Percentiles rank a stretch among this genome's conserved stretches.
phyloP scores from a whole-genome alignment of 345 rosid genomes.

The Arabis alpina region DNA sequence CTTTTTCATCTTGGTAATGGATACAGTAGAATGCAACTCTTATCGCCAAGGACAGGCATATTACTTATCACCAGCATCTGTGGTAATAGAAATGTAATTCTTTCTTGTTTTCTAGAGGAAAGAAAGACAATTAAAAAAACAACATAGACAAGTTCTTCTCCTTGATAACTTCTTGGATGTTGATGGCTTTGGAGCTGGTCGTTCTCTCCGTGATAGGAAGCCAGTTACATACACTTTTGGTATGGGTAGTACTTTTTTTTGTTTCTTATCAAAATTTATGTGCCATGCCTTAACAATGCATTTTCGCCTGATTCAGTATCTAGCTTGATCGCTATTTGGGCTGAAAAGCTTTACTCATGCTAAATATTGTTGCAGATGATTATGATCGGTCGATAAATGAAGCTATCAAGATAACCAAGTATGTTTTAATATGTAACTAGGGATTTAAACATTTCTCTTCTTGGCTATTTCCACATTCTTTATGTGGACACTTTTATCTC shows the following conservation, averaged over 20 bases:
- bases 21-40: slow-evolving; percentile 7
- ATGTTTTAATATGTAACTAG: slow-evolving; percentile 13
- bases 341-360: slow-evolving; percentile 6
- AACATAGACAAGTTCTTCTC: slow-evolving; percentile 89
- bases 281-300: slow-evolving; percentile 5
- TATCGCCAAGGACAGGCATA: not conserved
- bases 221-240: slow-evolving; percentile 97
- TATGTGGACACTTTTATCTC: not conserved
- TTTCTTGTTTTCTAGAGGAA: slow-evolving; percentile 55
- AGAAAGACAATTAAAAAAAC: slow-evolving; percentile 85
- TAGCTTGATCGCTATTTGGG: slow-evolving; percentile 1
- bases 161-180: slow-evolving; percentile 69
- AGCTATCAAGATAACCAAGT: slow-evolving; percentile 92
- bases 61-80: slow-evolving; percentile 12
- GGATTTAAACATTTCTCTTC: not conserved
- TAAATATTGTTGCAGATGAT: slow-evolving; percentile 75
- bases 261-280: not conserved
- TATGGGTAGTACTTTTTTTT: slow-evolving; percentile 38
- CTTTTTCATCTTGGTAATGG: not conserved
- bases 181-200: slow-evolving; percentile 82
- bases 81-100: not conserved
- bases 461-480: slow-evolving; percentile 12
- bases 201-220: slow-evolving; percentile 92
- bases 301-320: slow-evolving; percentile 2
- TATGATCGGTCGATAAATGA: slow-evolving; percentile 91